Evolutionary conservation across 371 early-diverging fungal species (phyloP), one percentile per base, ranked within the genome.

Genomic region (Mucor irregularis): DNA sequence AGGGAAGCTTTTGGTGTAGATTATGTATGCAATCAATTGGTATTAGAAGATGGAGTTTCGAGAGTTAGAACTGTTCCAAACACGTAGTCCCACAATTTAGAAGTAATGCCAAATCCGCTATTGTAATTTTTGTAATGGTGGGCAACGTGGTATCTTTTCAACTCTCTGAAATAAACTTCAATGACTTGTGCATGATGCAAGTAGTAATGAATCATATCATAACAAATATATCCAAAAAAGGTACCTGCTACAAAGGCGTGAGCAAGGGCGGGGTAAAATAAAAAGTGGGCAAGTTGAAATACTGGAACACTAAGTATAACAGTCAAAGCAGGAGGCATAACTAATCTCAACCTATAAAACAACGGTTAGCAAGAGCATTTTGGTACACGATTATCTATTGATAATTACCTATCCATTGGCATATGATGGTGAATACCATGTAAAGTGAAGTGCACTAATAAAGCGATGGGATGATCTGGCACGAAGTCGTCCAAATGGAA

Each of bases 371-470:
- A n/a, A n/a, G n/a, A n/a, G n/a, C n/a, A n/a, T n/a, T n/a, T n/a
- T n/a, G n/a, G n/a, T n/a, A n/a, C n/a, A n/a, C n/a, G n/a, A n/a
- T n/a, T n/a, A n/a, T n/a, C n/a, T n/a, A n/a, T n/a, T n/a, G n/a
- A n/a, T n/a, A n/a, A 21, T 49, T 74, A 89, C 87, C 85, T 83
- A 64, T 96, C 97, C 95, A 96, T 96, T 5, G 97, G 97, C 66
- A 97, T 71, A 68, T 86, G 94, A 72, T 97, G 97, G 74, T 97
- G 97, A 39, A 97, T 90, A 31, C 97, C 97, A 62, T 97, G 97
- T n/a, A 95, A 68, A 58, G 91, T 67, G 50, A 96, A 97, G 63
- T 96, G 97, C 0, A 82, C 52, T 14, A 84, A 50, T 38, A 94
- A 69, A 4, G 87, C 85, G 6, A 82, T 49, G 7, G 85, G 87